These are phyloP conservation scores for Citrus sp. DNA, from an alignment of 345 rosid species.

Conservation along the genomic window DNA sequence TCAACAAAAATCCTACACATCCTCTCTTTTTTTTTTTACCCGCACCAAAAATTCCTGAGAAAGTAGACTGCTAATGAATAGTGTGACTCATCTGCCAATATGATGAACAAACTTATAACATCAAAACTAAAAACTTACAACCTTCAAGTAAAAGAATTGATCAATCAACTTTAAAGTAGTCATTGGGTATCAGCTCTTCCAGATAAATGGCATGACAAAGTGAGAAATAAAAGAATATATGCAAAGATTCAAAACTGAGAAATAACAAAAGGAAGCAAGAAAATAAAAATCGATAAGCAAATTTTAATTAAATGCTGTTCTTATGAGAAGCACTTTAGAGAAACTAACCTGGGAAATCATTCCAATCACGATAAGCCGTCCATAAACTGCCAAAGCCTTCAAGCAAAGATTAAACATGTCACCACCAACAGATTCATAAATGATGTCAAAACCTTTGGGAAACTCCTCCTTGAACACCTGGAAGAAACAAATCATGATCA, in stretches of 20 bases:
- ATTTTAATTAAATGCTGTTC: neutral
- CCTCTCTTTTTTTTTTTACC: neutral
- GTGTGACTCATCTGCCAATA: neutral
- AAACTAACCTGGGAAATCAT: slow-evolving; percentile 91
- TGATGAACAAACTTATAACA: neutral
- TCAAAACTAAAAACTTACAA: neutral
- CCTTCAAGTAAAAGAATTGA: neutral
- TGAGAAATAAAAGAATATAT: neutral
- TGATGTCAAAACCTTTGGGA: slow-evolving; percentile 78
- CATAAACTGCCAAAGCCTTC: slow-evolving; percentile 79
- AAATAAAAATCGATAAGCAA: neutral
- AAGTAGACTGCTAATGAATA: neutral
- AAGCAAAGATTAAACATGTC: slow-evolving; percentile 83
- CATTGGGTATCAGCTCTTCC: neutral
- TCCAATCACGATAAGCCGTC: slow-evolving; percentile 85
- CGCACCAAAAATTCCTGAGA: neutral
- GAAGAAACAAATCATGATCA: neutral
- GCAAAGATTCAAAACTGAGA: slow-evolving; percentile 1
- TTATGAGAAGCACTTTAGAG: neutral
- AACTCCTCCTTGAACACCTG: slow-evolving; percentile 85
- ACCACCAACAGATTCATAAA: slow-evolving; percentile 97
- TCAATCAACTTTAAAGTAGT: neutral
- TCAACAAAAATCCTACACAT: neutral
- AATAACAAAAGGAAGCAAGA: neutral
- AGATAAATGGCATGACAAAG: neutral